Base-by-base conservation (phyloP, 106 monocot genomes). In the Phalaenopsis equestris region DNA sequence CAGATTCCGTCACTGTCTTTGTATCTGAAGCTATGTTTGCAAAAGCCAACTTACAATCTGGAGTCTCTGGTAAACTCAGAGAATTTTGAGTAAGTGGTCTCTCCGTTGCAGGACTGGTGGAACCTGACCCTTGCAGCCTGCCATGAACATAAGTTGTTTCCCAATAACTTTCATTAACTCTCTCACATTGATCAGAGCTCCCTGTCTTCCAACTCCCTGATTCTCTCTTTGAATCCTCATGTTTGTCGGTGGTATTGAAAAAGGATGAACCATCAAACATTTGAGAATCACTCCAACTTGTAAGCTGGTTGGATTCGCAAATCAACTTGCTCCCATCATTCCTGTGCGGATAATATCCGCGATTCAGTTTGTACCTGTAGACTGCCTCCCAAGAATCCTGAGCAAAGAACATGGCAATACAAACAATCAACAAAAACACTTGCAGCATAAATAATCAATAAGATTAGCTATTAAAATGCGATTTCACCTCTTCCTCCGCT, bases 331-430 rank as follows among this genome's bases (percentile, higher is more conserved):
- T 88, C 37, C 48, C 80, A 18, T 56, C 81, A 37, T 83, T 48
- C 24, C 81, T 76, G 12, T 57, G 37, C n/a, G 11, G n/a, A 56
- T 81, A 55, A 82, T 81, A 16, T 42, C 47, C 78, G 37, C 38
- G 82, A 37, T 70, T 77, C 30, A 85, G 38, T 41, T 87, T 90
- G 47, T 87, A 75, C 81, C 47, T 81, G 61, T 85, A 83, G 17
- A 90, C 83, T 24, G 83, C 90, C 43, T 90, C 90, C 87, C 90
- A 88, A 2, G 87, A 79, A 36, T 84, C 56, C 86, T 80, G 49
- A 24, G 17, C 9, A 56, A 3, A 5, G 58, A 42, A 47, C 41
- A 52, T 12, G 15, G 14, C 52, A 52, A 1, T 12, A 52, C 0
- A 1, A 52, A 12, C 52, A 52, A 14, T 52, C 3, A 52, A 14